These are phyloP conservation scores for Euryodendron excelsum DNA, from an alignment of 148 eudicot species.

Conservation along the genomic window DNA sequence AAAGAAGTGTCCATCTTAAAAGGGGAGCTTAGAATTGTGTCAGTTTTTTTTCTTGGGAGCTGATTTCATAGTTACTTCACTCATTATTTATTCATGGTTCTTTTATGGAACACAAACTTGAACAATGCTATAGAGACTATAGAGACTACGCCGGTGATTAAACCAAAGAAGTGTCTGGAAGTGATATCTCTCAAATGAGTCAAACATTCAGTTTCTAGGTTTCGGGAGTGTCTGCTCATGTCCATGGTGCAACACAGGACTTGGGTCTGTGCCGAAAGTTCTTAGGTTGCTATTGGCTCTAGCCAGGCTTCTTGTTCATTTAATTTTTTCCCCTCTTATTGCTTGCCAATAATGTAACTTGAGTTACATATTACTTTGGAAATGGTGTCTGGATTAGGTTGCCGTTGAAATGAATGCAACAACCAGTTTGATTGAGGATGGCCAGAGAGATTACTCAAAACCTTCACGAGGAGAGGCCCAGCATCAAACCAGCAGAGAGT, in stretches of 20 bases:
- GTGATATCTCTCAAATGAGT: not conserved
- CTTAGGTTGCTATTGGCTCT: slow-evolving; percentile 3
- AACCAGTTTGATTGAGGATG: slow-evolving; percentile 33
- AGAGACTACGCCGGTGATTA: not conserved
- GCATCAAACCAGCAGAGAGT: slow-evolving; percentile 43
- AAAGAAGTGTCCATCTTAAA: too few relatives aligned
- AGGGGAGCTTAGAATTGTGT: too few relatives aligned
- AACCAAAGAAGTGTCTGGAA: not conserved
- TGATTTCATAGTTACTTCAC: too few relatives aligned
- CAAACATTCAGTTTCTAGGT: not conserved
- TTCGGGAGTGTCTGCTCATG: not conserved
- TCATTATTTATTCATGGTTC: too few relatives aligned
- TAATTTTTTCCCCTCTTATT: not conserved
- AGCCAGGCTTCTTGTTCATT: not conserved
- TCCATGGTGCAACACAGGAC: not conserved
- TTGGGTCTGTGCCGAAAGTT: not conserved
- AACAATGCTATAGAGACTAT: too few relatives aligned
- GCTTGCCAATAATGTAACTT: not conserved
- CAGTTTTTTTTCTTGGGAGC: too few relatives aligned
- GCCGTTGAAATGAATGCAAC: slow-evolving; percentile 42
- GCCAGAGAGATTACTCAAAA: slow-evolving; percentile 27
- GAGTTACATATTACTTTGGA: not conserved
- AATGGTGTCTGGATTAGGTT: slow-evolving; percentile 30
- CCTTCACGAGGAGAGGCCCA: slow-evolving; percentile 39
- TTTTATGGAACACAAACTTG: too few relatives aligned